These are phyloP conservation scores for Petunia axillaris DNA, from an alignment of 257 asterid species.

Conservation along the genomic window DNA sequence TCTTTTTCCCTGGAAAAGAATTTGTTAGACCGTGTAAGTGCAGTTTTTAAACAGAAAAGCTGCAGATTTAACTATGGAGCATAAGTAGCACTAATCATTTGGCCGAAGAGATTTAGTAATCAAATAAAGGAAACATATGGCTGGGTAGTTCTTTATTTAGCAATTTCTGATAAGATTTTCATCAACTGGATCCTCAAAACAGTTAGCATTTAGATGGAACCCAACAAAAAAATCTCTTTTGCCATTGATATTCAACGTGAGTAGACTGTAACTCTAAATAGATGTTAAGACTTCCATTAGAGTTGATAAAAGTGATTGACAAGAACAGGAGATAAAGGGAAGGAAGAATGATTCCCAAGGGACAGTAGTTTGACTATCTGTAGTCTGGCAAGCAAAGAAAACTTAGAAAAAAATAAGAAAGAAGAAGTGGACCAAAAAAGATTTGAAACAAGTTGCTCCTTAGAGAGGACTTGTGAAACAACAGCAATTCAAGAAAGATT, in stretches of 20 bases:
- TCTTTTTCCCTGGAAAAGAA: conserved; percentile 49
- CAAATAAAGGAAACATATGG: conserved; percentile 12
- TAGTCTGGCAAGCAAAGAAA: not conserved
- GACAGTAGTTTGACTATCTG: not conserved
- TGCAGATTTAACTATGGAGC: conserved; percentile 8
- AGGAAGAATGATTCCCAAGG: not conserved
- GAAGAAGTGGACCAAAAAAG: conserved; percentile 10
- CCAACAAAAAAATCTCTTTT: not conserved
- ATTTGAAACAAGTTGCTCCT: not conserved
- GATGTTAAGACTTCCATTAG: conserved; percentile 6
- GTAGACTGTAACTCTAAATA: not conserved
- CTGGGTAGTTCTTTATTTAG: not conserved
- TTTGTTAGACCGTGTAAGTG: not conserved
- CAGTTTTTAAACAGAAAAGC: not conserved
- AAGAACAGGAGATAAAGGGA: not conserved
- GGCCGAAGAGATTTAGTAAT: not conserved
- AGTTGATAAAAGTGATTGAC: conserved; percentile 2
- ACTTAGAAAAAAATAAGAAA: not conserved
- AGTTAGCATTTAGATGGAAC: not conserved
- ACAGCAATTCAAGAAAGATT: not conserved
- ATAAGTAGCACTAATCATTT: conserved; percentile 14
- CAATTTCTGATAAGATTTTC: not conserved
- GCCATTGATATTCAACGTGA: not conserved
- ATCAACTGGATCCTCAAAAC: conserved; percentile 9
- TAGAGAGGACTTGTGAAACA: conserved; percentile 15